phyloP scores from a whole-genome alignment of 352 stramenopile species.

The Pythium diclinum region DNA sequence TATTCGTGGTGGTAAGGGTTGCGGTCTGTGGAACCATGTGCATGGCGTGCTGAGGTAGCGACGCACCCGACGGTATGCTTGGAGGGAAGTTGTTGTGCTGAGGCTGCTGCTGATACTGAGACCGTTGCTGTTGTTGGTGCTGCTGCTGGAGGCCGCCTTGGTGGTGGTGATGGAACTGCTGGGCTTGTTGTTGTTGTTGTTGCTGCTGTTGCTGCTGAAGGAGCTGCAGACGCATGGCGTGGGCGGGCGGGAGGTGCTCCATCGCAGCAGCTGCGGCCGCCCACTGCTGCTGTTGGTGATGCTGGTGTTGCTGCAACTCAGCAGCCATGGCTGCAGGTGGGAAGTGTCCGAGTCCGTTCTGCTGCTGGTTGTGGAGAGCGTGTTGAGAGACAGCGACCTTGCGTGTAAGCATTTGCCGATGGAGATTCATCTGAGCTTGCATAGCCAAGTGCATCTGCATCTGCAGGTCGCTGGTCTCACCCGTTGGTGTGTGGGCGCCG shows the following conservation, averaged over 20 bases:
- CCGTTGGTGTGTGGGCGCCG: conserved; percentile 47
- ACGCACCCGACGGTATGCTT: conserved; percentile 7
- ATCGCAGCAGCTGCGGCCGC: conserved; percentile 26
- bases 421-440: conserved; percentile 87
- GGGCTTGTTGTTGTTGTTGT: conserved; percentile 7
- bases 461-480: conserved; percentile 57
- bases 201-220: conserved; percentile 23
- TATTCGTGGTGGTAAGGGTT: neutral
- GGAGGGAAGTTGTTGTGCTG: conserved; percentile 19
- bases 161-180: conserved; percentile 11
- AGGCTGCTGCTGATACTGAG: conserved; percentile 21
- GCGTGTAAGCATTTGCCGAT: conserved; percentile 78
- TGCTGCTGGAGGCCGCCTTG: conserved; percentile 15
- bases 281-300: conserved; percentile 28
- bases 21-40: neutral
- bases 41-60: neutral
- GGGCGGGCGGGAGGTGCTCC: conserved; percentile 20
- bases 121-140: conserved; percentile 23
- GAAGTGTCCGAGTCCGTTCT: conserved; percentile 9
- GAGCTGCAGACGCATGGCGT: conserved; percentile 22
- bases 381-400: conserved; percentile 81
- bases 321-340: conserved; percentile 18
- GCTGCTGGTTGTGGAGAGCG: conserved; percentile 30
- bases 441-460: conserved; percentile 86
- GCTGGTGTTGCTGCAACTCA: conserved; percentile 24